Evolutionary conservation across 768 basidiomycete species (phyloP), one percentile per base, ranked within the genome.

Genomic region (Mycena maculata): DNA sequence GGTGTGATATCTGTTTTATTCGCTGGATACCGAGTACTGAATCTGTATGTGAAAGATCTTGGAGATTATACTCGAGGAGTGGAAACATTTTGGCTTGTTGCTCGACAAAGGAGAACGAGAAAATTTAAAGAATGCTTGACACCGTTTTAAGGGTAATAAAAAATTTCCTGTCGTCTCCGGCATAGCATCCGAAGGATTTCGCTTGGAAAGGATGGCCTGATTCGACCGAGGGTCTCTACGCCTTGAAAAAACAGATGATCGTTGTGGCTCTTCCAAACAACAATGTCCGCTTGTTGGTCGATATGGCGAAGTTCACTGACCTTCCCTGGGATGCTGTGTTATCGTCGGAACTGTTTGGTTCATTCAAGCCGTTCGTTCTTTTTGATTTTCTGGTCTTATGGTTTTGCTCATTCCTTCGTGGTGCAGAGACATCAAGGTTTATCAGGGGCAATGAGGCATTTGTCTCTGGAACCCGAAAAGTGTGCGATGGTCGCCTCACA

Each of bases 401-500:
- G 18, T 30, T 20, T 33, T 41, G 33, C 33, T 30, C 25, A 53
- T 36, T 30, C 28, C 23, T 41, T 13, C 16, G 11, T 25, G 4
- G 16, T 53, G 20, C 65, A 89, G 88, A 5, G 86, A 86, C 73
- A 82, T 82, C 18, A 79, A 83, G 44, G 80, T 84, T 0, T 92
- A 91, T 70, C 76, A 1, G 80, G 83, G 2, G 85, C 86, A 1
- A 76, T 84, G 5, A 78, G 81, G 13, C 85, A 90, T 66, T 81
- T 92, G 4, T 76, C 81, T 1, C 68, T 89, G 9, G 76, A 80
- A 0, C 85, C 90, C 0, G 66, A 83, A 10, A 81, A 83, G 49
- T 81, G 85, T 42, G 90, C 87, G 1, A 86, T 92, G 86, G 90
- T 92, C 18, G 90, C 90, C 0, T 82, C 90, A 8, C 91, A 92